Percentiles rank a stretch among this genome's conserved stretches.
Evolutionary conservation across 192 early-diverging fungal species (phyloP).

Genomic region (Backusella tarrabulga): DNA sequence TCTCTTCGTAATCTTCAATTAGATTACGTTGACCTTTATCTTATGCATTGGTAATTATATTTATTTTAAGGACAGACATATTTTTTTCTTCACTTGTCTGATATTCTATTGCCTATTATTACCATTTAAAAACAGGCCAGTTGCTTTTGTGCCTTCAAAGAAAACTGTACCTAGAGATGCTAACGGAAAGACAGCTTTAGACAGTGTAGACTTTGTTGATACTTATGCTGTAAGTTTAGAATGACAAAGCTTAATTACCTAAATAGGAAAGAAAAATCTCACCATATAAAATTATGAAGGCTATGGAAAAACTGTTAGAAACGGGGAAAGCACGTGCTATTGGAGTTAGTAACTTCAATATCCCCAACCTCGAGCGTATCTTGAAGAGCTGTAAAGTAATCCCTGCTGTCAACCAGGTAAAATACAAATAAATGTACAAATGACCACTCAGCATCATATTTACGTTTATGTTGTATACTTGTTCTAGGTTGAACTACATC

Average conservation of each 20-base stretch:
- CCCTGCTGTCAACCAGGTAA: slow-evolving; percentile 66
- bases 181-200: slow-evolving; percentile 32
- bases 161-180: slow-evolving; percentile 21
- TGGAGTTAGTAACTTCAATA: slow-evolving; percentile 69
- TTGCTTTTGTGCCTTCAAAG: slow-evolving; percentile 26
- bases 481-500: slow-evolving; percentile 81
- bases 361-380: slow-evolving; percentile 53
- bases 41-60: slow-evolving; percentile 41
- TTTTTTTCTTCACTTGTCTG: not conserved
- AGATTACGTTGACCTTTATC: slow-evolving; percentile 80
- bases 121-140: slow-evolving; percentile 17
- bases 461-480: not conserved
- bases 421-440: slow-evolving; percentile 1
- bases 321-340: slow-evolving; percentile 55
- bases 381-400: slow-evolving; percentile 40
- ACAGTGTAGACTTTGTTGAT: slow-evolving; percentile 39
- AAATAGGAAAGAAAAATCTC: not conserved
- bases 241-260: slow-evolving; percentile 11
- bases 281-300: slow-evolving; percentile 19
- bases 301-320: slow-evolving; percentile 47
- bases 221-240: slow-evolving; percentile 46
- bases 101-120: not conserved
- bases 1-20: slow-evolving; percentile 71
- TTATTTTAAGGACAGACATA: not conserved
- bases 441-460: not conserved